Conservation (phyloP, 441 rosid species). For the Eutrema salsugineum region DNA sequence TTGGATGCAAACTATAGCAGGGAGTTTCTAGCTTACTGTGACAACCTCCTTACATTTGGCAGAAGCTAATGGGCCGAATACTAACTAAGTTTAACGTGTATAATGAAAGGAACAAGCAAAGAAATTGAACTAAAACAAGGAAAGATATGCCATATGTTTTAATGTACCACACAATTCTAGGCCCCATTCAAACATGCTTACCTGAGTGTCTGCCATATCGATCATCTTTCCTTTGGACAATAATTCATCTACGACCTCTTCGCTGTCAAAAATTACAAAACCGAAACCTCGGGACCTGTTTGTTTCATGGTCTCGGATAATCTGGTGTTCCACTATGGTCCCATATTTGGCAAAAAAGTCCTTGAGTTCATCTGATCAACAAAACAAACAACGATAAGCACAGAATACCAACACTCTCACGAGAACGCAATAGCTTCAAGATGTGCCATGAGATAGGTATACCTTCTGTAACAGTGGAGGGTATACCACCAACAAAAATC, state of each 20-base stretch:
- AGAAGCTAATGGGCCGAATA: constrained; percentile 4
- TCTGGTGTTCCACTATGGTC: constrained; percentile 70
- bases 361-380: constrained; percentile 63
- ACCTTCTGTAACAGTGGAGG: constrained; percentile 78
- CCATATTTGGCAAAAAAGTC: constrained; percentile 74
- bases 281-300: constrained; percentile 88
- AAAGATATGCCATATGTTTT: neutral
- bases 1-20: constrained; percentile 40
- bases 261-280: constrained; percentile 80
- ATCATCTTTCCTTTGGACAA: constrained; percentile 85
- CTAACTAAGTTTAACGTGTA: constrained; percentile 1
- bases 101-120: neutral
- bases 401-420: neutral
- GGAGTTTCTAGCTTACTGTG: constrained; percentile 24
- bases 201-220: constrained; percentile 92
- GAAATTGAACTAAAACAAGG: neutral
- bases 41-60: constrained; percentile 13
- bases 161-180: constrained; percentile 4
- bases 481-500: constrained; percentile 92
- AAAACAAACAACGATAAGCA: neutral
- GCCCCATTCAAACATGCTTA: constrained; percentile 40
- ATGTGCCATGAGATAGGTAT: neutral
- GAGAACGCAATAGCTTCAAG: neutral
- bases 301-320: constrained; percentile 86
- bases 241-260: constrained; percentile 82